A percentile compares a stretch with the other conserved stretches of the same genome.
phyloP scores from a whole-genome alignment of 2,329 filamentous ascomycete species.

The Sporothrix luriei region DNA sequence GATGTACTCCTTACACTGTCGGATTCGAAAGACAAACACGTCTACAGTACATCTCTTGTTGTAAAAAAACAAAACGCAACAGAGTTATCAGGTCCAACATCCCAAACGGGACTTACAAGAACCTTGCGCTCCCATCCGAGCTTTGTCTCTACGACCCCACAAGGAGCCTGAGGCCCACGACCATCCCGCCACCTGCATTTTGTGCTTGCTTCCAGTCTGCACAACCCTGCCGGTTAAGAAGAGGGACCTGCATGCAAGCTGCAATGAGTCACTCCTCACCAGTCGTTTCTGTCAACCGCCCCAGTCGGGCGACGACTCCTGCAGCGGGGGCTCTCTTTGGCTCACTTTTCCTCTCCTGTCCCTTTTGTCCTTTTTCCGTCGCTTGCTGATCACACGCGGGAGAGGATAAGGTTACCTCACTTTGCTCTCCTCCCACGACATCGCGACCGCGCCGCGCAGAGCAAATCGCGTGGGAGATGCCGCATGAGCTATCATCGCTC shows the following conservation, averaged over 20 bases:
- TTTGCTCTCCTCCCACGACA: not conserved
- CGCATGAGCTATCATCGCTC: constrained; percentile 16
- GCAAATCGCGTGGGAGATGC: constrained; percentile 27
- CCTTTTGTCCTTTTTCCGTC: not conserved
- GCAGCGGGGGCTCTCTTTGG: constrained; percentile 22
- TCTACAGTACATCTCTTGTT: not conserved
- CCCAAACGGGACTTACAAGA: not conserved
- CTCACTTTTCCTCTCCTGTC: not conserved
- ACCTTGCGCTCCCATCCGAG: not conserved
- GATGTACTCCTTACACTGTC: not conserved
- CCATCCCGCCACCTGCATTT: constrained; percentile 24
- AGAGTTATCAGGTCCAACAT: too few relatives aligned
- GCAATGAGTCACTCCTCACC: constrained; percentile 42
- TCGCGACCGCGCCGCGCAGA: constrained; percentile 32
- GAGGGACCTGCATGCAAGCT: constrained; percentile 31
- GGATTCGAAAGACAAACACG: not conserved
- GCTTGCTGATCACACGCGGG: constrained; percentile 27
- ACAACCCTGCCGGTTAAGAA: constrained; percentile 21
- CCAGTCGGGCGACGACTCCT: constrained; percentile 38
- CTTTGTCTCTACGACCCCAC: constrained; percentile 31
- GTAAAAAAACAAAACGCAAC: not conserved
- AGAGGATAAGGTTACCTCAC: constrained; percentile 7
- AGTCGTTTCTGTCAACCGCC: constrained; percentile 38
- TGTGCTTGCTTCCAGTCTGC: constrained; percentile 32
- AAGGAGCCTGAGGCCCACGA: constrained; percentile 2